These are phyloP conservation scores for carrot (Daucus carota) DNA, from an alignment of 129 eudicot genomes.

Conservation along the genomic window DH1_v3.0 NC_030384.2:37789001-37789500, in stretches of 20 bases:
- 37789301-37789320: not conserved
- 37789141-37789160: not conserved
- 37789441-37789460: not conserved
- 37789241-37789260: not conserved
- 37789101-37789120: not conserved
- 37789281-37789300: not conserved
- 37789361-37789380: not conserved
- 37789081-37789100: not conserved
- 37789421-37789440: not conserved
- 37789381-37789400: not conserved
- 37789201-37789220: constrained; percentile 99
- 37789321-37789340: not conserved
- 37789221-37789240: constrained; percentile 84
- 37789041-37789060: not conserved
- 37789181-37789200: constrained; percentile 64
- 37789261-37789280: not conserved
- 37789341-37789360: not conserved
- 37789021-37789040: not conserved
- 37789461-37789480: not conserved
- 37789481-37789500: not conserved
- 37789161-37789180: not conserved
- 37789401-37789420: not conserved
- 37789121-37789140: constrained; percentile 1
- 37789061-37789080: not conserved
- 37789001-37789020: not conserved